Evolutionary conservation across 768 basidiomycete species (phyloP).

Genomic region (Pleurotus cornucopiae): DNA sequence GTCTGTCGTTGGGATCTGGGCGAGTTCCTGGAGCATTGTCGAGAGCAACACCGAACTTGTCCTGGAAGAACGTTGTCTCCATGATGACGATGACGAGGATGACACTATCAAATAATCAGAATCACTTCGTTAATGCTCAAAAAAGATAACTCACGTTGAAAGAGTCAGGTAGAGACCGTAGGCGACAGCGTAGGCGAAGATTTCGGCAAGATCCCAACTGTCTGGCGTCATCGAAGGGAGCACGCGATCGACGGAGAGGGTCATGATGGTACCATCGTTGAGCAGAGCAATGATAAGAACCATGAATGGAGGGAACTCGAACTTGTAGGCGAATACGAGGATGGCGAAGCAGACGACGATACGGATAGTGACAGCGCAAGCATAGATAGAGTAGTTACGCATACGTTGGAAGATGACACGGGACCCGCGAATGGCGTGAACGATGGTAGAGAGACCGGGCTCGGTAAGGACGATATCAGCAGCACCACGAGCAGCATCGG

Average conservation of each 20-base stretch:
- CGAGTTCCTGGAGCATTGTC: slow-evolving; percentile 19
- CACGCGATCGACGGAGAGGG: slow-evolving; percentile 92
- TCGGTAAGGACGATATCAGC: slow-evolving; percentile 98
- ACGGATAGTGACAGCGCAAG: slow-evolving; percentile 95
- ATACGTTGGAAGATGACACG: slow-evolving; percentile 99
- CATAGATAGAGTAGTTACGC: slow-evolving; percentile 98
- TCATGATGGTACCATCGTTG: slow-evolving; percentile 99
- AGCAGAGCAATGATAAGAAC: slow-evolving; percentile 94
- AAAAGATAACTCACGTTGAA: slow-evolving; percentile 69
- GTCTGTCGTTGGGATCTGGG: slow-evolving; percentile 56
- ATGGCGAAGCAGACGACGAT: slow-evolving; percentile 97
- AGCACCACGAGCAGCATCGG: slow-evolving; percentile 96
- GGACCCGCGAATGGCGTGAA: slow-evolving; percentile 97
- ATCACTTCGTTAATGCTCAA: slow-evolving; percentile 6
- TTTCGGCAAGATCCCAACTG: slow-evolving; percentile 94
- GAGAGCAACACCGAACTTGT: slow-evolving; percentile 75
- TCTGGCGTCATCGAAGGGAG: slow-evolving; percentile 91
- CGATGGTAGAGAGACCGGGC: slow-evolving; percentile 98
- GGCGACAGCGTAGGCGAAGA: slow-evolving; percentile 91
- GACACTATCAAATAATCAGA: slow-evolving; percentile 39
- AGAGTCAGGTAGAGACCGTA: slow-evolving; percentile 92
- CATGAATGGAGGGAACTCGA: slow-evolving; percentile 99
- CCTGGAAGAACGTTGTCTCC: slow-evolving; percentile 85
- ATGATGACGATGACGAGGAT: slow-evolving; percentile 80
- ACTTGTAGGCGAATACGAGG: slow-evolving; percentile 92